These are phyloP conservation scores for Cercophora sp. DNA, from an alignment of 495 filamentous ascomycete genomes.

Conservation along the genomic window DNA sequence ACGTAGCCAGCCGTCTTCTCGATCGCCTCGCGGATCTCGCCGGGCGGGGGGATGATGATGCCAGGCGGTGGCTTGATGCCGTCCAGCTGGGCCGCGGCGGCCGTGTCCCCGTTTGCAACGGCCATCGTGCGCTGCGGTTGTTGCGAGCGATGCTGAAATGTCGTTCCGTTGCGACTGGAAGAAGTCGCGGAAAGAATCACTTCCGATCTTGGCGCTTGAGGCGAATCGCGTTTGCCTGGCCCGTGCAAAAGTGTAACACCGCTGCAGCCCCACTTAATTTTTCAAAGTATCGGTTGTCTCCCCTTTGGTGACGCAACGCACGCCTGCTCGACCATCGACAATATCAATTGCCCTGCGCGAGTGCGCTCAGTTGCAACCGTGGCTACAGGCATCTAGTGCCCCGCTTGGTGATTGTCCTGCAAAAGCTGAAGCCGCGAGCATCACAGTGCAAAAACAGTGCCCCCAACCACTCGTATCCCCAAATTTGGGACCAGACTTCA, in stretches of 20 bases:
- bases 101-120: constrained; percentile 56
- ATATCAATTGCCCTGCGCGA: too few relatives aligned
- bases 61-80: constrained; percentile 72
- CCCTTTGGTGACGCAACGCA: too few relatives aligned
- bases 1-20: constrained; percentile 98
- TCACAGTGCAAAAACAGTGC: too few relatives aligned
- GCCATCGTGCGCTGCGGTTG: constrained; percentile 30
- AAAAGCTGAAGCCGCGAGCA: too few relatives aligned
- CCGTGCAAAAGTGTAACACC: not conserved
- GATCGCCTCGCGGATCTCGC: constrained; percentile 68
- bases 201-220: not conserved
- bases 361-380: too few relatives aligned
- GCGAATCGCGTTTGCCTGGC: constrained; percentile 1
- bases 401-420: too few relatives aligned
- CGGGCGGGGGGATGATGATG: constrained; percentile 73
- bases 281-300: not conserved
- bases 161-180: too few relatives aligned
- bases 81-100: constrained; percentile 44
- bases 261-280: not conserved
- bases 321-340: too few relatives aligned
- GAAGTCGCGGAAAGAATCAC: constrained; percentile 2
- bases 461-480: too few relatives aligned
- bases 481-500: too few relatives aligned
- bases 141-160: not conserved
- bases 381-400: too few relatives aligned